These are phyloP conservation scores for Fusarium duplospermum DNA, from an alignment of 2,329 filamentous ascomycete species.

Conservation along the genomic window DNA sequence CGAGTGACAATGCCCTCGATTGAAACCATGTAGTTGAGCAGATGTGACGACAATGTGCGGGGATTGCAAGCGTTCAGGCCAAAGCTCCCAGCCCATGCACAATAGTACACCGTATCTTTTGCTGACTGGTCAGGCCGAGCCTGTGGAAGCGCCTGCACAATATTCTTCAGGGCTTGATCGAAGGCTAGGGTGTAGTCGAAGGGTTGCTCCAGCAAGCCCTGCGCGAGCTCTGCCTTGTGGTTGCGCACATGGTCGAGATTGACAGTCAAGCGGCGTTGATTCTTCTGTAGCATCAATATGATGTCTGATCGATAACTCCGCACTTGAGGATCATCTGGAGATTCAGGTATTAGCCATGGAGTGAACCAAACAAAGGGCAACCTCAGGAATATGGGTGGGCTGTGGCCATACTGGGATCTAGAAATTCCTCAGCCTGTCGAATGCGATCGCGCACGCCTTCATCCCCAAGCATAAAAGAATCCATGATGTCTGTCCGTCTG, in stretches of 20 bases:
- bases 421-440: conserved; percentile 88
- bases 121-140: conserved; percentile 80
- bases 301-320: conserved; percentile 91
- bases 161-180: conserved; percentile 88
- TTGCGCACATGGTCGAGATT: conserved; percentile 92
- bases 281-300: conserved; percentile 78
- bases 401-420: conserved; percentile 81
- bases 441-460: conserved; percentile 86
- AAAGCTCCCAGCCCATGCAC: conserved; percentile 96
- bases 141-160: conserved; percentile 83
- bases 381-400: background rate
- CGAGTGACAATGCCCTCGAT: conserved; percentile 97
- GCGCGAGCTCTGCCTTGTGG: conserved; percentile 85
- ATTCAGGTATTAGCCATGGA: conserved; percentile 17
- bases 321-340: conserved; percentile 62
- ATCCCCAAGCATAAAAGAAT: conserved; percentile 81
- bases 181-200: conserved; percentile 93
- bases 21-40: conserved; percentile 97
- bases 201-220: conserved; percentile 81
- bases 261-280: conserved; percentile 73
- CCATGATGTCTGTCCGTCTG: conserved; percentile 64
- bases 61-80: conserved; percentile 96
- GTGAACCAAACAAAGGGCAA: background rate
- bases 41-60: conserved; percentile 86
- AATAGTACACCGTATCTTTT: conserved; percentile 90